Evolutionary conservation across 2,329 filamentous ascomycete genomes (phyloP).

Genomic region (Celoporthe dispersa): DNA sequence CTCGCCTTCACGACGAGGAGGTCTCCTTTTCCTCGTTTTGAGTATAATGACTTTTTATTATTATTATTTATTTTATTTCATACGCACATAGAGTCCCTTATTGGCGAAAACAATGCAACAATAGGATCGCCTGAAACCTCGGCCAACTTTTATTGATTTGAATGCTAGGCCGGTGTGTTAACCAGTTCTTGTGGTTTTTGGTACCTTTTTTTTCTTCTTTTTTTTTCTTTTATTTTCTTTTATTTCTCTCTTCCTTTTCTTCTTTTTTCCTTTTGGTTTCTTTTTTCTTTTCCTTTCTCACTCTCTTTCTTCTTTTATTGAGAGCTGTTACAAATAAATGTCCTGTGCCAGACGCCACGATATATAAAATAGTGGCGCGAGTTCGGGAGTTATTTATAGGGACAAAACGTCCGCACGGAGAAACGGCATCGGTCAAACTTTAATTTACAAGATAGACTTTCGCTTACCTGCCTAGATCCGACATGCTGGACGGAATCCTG

Average conservation of each 20-base stretch:
- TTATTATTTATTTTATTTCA: background rate
- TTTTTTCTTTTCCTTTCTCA: no score
- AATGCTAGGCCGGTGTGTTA: background rate
- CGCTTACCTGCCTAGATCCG: background rate
- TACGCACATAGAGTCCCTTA: background rate
- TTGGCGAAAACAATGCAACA: background rate
- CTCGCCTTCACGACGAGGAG: background rate
- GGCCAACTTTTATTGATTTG: background rate
- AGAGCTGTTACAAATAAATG: background rate
- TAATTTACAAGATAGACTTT: background rate
- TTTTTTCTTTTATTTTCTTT: no score
- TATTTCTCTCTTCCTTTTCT: no score
- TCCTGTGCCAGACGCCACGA: background rate
- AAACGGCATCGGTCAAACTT: background rate
- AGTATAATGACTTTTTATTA: background rate
- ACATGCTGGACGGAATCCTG: no score
- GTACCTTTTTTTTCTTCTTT: no score
- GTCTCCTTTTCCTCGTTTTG: background rate
- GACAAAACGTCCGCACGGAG: background rate
- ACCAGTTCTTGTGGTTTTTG: no score
- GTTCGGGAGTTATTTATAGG: background rate
- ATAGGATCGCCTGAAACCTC: no score
- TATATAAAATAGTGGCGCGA: background rate
- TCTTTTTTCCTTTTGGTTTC: no score
- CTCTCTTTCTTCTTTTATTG: no score